Evolutionary conservation across 495 filamentous ascomycete genomes (phyloP).

Genomic region (Podospora bellae-mahoneyi): DNA sequence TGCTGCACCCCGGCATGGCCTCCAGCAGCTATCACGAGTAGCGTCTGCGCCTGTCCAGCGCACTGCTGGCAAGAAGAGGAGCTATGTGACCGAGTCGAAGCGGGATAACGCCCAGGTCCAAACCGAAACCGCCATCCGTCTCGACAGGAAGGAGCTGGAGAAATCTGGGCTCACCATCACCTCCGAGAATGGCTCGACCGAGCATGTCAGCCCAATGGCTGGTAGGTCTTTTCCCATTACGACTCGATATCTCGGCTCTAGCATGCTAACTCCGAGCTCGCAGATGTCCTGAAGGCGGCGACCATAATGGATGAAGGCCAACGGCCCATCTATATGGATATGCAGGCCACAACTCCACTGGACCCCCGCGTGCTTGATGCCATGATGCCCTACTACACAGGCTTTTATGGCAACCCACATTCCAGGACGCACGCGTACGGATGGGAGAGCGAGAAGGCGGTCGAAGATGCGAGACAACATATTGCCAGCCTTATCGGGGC

Average conservation of each 20-base stretch:
- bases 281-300: constrained; percentile 84
- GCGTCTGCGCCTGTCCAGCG: constrained; percentile 25
- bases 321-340: constrained; percentile 94
- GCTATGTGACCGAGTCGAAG: constrained; percentile 84
- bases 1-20: constrained; percentile 45
- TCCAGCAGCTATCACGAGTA: constrained; percentile 43
- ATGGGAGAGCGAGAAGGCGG: constrained; percentile 94
- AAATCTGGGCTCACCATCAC: constrained; percentile 61
- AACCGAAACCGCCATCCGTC: constrained; percentile 73
- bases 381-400: constrained; percentile 93
- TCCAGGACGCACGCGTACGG: constrained; percentile 97
- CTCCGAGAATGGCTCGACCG: constrained; percentile 43
- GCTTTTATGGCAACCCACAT: constrained; percentile 94
- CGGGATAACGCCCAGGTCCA: constrained; percentile 76
- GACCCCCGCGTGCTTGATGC: constrained; percentile 93
- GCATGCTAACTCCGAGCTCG: constrained; percentile 9
- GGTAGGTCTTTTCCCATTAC: constrained; percentile 39
- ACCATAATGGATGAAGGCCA: constrained; percentile 91
- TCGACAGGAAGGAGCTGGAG: constrained; percentile 79
- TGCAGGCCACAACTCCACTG: constrained; percentile 96
- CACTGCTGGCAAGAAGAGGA: constrained; percentile 44
- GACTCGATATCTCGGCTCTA: background rate
- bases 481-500: constrained; percentile 87
- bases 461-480: constrained; percentile 79
- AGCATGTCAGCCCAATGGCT: constrained; percentile 73